Evolutionary conservation across 2,329 filamentous ascomycete genomes (phyloP), one percentile per base, ranked within the genome.

Genomic region (Dactylellina leptospora): DNA sequence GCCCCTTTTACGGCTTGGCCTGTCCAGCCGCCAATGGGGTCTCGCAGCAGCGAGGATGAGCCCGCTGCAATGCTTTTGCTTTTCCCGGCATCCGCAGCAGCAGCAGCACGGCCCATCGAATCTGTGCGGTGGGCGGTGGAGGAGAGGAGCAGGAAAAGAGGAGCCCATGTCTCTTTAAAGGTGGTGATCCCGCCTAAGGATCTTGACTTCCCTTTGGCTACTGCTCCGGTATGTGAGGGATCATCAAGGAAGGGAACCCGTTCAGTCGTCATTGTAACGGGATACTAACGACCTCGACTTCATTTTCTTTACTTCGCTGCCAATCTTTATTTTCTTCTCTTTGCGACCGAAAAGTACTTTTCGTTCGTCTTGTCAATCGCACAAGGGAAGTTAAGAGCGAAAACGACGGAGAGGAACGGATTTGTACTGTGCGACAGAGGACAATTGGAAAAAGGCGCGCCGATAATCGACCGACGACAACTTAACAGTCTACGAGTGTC

Each of bases 161-260:
- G 25, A 38, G 66, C 66, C 66, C 66, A 71, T 71, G 66, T 71
- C 66, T 71, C 58, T 71, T 71, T 71, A 71, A 71, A 71, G 58
- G 58, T 63, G 66, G 51, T 53, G 64, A 71, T 63, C 66, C 64
- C 66, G 53, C 51, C 30, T 30, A 58, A 59, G 58, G 16, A 42
- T 27, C 51, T 30, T 30, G 42, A 40, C 50, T 62, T 63, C 53
- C 53, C 38, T 63, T 71, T 58, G 53, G 56, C 58, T 58, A 62
- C 66, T 59, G 58, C n/a, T n/a, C n/a, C n/a, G n/a, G n/a, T 45
- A 71, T 71, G 66, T 63, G 66, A 62, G 66, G 66, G 66, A 71
- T 71, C 66, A 63, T 71, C 66, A 63, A 63, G 51, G 30, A 71
- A 56, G 58, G 38, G 58, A 63, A 54, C 66, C 66, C 58, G 66